These are phyloP conservation scores for Decorospora gaudefroyi DNA, from an alignment of 2,329 filamentous ascomycete genomes.

Conservation along the genomic window DNA sequence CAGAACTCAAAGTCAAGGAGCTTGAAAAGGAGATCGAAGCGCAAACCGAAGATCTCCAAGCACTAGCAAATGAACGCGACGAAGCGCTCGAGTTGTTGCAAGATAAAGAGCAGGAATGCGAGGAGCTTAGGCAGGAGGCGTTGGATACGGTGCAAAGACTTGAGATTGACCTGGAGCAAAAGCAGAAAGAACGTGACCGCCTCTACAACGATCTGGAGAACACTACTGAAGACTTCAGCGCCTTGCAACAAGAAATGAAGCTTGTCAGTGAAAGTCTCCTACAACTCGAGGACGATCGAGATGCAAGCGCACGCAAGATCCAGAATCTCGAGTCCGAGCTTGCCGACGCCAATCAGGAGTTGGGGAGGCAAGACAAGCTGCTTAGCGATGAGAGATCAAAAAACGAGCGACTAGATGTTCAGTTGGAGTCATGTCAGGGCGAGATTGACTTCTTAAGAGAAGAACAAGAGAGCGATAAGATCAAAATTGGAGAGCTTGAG, in stretches of 20 bases:
- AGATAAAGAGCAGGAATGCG: slow-evolving; percentile 60
- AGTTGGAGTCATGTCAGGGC: slow-evolving; percentile 87
- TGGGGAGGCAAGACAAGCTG: slow-evolving; percentile 82
- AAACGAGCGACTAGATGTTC: slow-evolving; percentile 82
- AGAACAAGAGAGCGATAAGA: slow-evolving; percentile 96
- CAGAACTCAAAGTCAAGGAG: slow-evolving; percentile 62
- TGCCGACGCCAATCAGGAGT: slow-evolving; percentile 80
- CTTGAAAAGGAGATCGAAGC: slow-evolving; percentile 82
- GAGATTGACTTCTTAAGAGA: slow-evolving; percentile 95
- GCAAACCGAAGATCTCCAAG: slow-evolving; percentile 77
- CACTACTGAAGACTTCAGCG: slow-evolving; percentile 82
- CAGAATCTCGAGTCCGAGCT: slow-evolving; percentile 82
- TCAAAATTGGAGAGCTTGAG: slow-evolving; percentile 93
- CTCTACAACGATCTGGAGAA: slow-evolving; percentile 73
- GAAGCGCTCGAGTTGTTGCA: slow-evolving; percentile 78
- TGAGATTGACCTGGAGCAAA: slow-evolving; percentile 70
- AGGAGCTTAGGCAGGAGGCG: slow-evolving; percentile 61
- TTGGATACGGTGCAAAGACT: slow-evolving; percentile 62
- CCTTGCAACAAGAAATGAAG: slow-evolving; percentile 92
- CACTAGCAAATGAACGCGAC: slow-evolving; percentile 80
- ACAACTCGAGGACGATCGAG: slow-evolving; percentile 85
- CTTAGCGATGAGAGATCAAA: slow-evolving; percentile 85
- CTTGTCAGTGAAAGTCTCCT: slow-evolving; percentile 85
- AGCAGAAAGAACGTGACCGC: slow-evolving; percentile 70
- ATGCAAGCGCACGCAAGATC: slow-evolving; percentile 76